These are phyloP conservation scores for Nigrograna mackinnonii DNA, from an alignment of 2,329 filamentous ascomycete genomes.

Conservation along the genomic window DNA sequence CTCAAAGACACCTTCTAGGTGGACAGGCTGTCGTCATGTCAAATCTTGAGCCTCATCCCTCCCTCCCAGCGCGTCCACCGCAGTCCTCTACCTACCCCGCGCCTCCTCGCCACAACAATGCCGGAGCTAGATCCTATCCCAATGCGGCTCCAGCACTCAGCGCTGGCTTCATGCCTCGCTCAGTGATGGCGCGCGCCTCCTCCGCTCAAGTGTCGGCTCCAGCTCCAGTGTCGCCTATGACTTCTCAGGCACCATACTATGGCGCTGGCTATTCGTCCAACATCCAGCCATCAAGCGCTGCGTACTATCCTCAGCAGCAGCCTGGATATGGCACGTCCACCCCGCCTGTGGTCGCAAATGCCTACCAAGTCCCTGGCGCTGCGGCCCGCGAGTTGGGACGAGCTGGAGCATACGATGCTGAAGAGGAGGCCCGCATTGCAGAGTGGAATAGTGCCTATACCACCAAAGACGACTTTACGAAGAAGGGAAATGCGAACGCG, in stretches of 20 bases:
- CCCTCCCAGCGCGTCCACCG: conserved; percentile 79
- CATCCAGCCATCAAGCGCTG: conserved; percentile 45
- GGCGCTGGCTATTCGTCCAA: conserved; percentile 42
- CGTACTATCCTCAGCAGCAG: conserved; percentile 51
- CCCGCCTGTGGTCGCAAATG: conserved; percentile 75
- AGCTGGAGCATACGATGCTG: conserved; percentile 63
- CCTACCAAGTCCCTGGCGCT: conserved; percentile 70
- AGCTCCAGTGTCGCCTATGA: conserved; percentile 29
- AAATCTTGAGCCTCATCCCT: conserved; percentile 52
- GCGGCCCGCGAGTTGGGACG: conserved; percentile 31
- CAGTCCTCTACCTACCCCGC: conserved; percentile 59
- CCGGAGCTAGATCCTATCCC: conserved; percentile 30
- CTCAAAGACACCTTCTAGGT: too few species aligned
- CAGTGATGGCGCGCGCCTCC: conserved; percentile 52
- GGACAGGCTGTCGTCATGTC: conserved; percentile 2
- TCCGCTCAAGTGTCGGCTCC: conserved; percentile 31
- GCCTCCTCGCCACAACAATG: conserved; percentile 55
- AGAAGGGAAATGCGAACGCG: conserved; percentile 43
- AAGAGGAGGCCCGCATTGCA: conserved; percentile 88
- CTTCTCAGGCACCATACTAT: conserved; percentile 46
- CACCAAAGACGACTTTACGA: conserved; percentile 60
- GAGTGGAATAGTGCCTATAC: conserved; percentile 94
- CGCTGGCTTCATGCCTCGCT: conserved; percentile 63
- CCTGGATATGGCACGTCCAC: conserved; percentile 47
- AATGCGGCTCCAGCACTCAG: conserved; percentile 44